Percentiles rank a stretch among this genome's conserved stretches.
phyloP scores from a whole-genome alignment of 2,329 filamentous ascomycete species.

The Apiospora sp. region DNA sequence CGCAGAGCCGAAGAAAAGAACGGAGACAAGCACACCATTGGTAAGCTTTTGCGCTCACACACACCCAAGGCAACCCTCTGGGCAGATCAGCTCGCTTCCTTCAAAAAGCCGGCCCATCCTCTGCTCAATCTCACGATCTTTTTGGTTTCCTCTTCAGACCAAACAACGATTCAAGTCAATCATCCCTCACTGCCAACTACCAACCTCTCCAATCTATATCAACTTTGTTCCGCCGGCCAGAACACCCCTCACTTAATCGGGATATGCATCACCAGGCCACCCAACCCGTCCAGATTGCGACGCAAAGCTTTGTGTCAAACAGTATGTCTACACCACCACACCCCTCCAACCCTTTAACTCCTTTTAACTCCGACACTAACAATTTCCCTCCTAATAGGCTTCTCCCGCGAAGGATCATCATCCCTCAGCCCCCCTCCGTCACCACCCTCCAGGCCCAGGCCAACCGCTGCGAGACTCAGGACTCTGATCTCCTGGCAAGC shows the following conservation, averaged over 20 bases:
- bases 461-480: constrained; percentile 18
- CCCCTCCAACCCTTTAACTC: neutral
- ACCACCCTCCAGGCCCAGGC: constrained; percentile 10
- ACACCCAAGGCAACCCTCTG: neutral
- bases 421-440: constrained; percentile 16
- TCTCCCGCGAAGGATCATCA: constrained; percentile 20
- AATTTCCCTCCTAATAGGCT: neutral
- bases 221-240: constrained; percentile 13
- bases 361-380: constrained; percentile 12
- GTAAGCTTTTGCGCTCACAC: constrained; percentile 18
- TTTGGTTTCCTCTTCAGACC: constrained; percentile 14
- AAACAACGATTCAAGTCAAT: neutral
- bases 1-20: constrained; percentile 2
- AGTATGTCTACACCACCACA: neutral
- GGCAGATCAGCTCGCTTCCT: neutral
- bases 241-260: constrained; percentile 15
- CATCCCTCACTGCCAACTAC: neutral
- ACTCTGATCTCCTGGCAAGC: constrained; percentile 20
- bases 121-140: constrained; percentile 13
- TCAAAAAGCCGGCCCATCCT: neutral
- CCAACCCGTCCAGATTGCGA: constrained; percentile 19
- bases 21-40: constrained; percentile 21
- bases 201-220: neutral
- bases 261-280: constrained; percentile 17
- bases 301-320: constrained; percentile 15